Percentiles rank a stretch among this genome's conserved stretches.
Conservation (phyloP, 2,329 filamentous ascomycete species). For the Colletotrichum lentis region DNA sequence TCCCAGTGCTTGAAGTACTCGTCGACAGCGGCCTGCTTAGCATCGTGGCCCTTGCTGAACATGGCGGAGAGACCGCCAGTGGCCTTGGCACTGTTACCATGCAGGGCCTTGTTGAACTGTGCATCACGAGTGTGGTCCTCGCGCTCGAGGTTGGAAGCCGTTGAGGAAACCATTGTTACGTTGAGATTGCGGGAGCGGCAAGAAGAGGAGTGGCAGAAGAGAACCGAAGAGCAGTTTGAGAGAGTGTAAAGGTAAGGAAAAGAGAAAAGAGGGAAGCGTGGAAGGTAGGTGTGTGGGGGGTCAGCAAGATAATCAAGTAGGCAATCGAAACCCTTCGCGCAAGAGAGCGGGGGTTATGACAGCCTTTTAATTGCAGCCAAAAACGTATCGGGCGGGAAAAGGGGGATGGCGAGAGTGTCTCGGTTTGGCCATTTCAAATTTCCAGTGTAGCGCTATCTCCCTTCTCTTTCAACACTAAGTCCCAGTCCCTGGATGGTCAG, state of each 20-base stretch:
- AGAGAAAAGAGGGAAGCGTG: background rate
- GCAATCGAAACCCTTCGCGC: background rate
- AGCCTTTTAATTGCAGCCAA: background rate
- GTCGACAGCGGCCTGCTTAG: conserved; percentile 79
- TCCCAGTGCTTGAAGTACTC: conserved; percentile 95
- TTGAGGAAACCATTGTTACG: conserved; percentile 57
- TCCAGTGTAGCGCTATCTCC: conserved; percentile 6
- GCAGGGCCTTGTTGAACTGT: conserved; percentile 88
- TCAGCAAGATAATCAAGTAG: background rate
- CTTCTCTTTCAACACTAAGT: no score
- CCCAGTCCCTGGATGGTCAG: background rate
- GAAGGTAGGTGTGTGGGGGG: background rate
- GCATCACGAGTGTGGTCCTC: conserved; percentile 89
- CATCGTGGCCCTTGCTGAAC: conserved; percentile 75
- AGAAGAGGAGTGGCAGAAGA: background rate
- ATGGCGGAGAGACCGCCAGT: conserved; percentile 81
- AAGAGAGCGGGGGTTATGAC: conserved; percentile 5
- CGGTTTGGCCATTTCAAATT: conserved; percentile 23
- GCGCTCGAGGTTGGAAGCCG: conserved; percentile 68
- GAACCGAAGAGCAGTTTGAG: conserved; percentile 1
- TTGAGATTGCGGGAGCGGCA: conserved; percentile 24
- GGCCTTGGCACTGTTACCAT: conserved; percentile 74
- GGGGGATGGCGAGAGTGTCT: conserved; percentile 8
- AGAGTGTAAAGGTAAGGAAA: background rate
- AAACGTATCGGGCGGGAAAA: conserved; percentile 8